phyloP scores from a whole-genome alignment of 495 filamentous ascomycete genomes.

The Neurospora sp. region DNA sequence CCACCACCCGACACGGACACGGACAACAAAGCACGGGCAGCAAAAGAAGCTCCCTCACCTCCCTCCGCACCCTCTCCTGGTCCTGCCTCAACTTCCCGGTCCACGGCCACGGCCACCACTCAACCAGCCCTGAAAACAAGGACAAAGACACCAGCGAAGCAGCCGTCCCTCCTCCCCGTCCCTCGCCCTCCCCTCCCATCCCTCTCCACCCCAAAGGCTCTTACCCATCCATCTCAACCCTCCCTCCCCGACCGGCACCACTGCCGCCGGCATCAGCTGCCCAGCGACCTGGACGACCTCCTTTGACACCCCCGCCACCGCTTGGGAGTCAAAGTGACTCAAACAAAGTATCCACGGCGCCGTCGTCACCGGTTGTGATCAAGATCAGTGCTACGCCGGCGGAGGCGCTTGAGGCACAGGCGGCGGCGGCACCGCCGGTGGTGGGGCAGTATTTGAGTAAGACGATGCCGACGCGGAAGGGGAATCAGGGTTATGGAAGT shows the following conservation, averaged over 20 bases:
- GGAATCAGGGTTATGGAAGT: neutral
- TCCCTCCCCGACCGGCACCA: neutral
- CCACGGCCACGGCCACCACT: neutral
- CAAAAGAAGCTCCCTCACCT: neutral
- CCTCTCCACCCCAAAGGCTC: neutral
- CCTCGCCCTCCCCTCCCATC: neutral
- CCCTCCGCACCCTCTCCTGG: neutral
- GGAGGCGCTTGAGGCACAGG: neutral
- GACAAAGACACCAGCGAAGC: neutral
- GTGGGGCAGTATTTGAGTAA: neutral
- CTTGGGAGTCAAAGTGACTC: neutral
- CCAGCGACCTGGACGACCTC: neutral
- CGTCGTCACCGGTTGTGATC: neutral
- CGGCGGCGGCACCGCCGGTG: neutral
- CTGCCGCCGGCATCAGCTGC: neutral
- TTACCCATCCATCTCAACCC: neutral
- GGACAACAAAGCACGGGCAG: neutral
- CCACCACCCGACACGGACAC: neutral
- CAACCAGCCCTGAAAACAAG: neutral
- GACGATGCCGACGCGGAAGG: neutral
- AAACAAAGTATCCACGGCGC: neutral
- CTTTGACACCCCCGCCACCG: neutral
- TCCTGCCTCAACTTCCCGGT: neutral
- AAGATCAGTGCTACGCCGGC: neutral
- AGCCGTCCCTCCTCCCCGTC: neutral